phyloP scores from a whole-genome alignment of 257 asterid genomes.

The Voacanga thouarsii region DNA sequence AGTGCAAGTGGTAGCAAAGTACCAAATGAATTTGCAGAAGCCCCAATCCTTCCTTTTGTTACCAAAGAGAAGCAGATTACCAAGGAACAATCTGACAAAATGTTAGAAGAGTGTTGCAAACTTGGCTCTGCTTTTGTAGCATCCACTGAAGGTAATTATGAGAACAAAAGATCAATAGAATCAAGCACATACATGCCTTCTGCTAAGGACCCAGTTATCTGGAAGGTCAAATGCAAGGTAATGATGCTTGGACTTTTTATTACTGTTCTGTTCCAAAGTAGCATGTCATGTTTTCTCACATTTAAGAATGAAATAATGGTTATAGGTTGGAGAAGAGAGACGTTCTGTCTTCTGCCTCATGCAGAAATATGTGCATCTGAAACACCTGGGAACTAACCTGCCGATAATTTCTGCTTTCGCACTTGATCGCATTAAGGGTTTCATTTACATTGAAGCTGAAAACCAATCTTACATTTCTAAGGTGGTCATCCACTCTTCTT shows the following conservation, averaged over 20 bases:
- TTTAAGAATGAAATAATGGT: conserved; percentile 15
- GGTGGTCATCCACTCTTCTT: conserved; percentile 38
- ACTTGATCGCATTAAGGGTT: conserved; percentile 80
- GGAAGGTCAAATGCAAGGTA: conserved; percentile 99
- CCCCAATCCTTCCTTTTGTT: conserved; percentile 33
- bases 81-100: conserved; percentile 73
- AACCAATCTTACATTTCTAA: conserved; percentile 68
- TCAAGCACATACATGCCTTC: conserved; percentile 35
- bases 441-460: conserved; percentile 73
- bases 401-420: conserved; percentile 81
- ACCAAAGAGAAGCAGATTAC: conserved; percentile 75
- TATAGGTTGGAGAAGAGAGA: conserved; percentile 88
- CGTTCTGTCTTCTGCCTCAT: conserved; percentile 88
- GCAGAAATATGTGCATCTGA: conserved; percentile 78
- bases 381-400: conserved; percentile 61
- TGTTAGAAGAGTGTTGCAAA: conserved; percentile 62
- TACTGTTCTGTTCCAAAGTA: neutral
- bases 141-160: conserved; percentile 60
- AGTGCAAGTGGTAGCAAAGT: conserved; percentile 21
- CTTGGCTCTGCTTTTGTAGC: conserved; percentile 65
- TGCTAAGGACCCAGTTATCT: conserved; percentile 56
- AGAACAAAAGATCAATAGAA: conserved; percentile 42
- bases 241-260: conserved; percentile 1
- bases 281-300: neutral
- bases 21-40: conserved; percentile 42